Conservation (phyloP, 2,329 filamentous ascomycete species). For the Sclerotinia subarctica region DNA sequence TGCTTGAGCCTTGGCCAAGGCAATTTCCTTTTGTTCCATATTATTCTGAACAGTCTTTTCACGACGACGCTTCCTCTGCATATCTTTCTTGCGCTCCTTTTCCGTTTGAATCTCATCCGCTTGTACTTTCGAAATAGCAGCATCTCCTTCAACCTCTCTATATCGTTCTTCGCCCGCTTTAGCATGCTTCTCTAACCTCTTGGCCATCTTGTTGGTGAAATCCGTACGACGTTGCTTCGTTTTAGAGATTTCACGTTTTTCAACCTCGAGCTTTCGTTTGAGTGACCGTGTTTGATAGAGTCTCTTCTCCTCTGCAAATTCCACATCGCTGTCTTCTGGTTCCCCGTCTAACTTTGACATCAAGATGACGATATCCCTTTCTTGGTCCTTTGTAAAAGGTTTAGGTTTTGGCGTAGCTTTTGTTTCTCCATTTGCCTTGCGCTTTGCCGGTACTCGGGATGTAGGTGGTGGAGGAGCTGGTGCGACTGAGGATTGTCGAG, state of each 20-base stretch:
- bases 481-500: conserved; percentile 50
- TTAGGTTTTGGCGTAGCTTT: conserved; percentile 51
- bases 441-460: conserved; percentile 43
- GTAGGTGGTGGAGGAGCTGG: conserved; percentile 43
- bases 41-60: conserved; percentile 95
- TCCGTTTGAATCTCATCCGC: conserved; percentile 88
- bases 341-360: conserved; percentile 59
- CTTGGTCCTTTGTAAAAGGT: conserved; percentile 55
- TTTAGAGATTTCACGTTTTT: conserved; percentile 59
- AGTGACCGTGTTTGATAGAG: conserved; percentile 54
- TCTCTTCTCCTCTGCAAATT: conserved; percentile 49
- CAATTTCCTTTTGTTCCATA: conserved; percentile 83
- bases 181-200: conserved; percentile 65
- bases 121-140: conserved; percentile 81
- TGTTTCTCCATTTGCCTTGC: conserved; percentile 47
- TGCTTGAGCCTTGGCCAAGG: conserved; percentile 71
- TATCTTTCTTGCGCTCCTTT: conserved; percentile 99
- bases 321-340: conserved; percentile 55
- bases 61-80: conserved; percentile 93
- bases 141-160: conserved; percentile 71
- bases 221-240: conserved; percentile 61
- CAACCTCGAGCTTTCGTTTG: conserved; percentile 68
- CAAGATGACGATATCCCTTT: conserved; percentile 65
- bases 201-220: conserved; percentile 56
- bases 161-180: conserved; percentile 72